phyloP scores from a whole-genome alignment of 257 asterid genomes.

The Solanum sitiens region DNA sequence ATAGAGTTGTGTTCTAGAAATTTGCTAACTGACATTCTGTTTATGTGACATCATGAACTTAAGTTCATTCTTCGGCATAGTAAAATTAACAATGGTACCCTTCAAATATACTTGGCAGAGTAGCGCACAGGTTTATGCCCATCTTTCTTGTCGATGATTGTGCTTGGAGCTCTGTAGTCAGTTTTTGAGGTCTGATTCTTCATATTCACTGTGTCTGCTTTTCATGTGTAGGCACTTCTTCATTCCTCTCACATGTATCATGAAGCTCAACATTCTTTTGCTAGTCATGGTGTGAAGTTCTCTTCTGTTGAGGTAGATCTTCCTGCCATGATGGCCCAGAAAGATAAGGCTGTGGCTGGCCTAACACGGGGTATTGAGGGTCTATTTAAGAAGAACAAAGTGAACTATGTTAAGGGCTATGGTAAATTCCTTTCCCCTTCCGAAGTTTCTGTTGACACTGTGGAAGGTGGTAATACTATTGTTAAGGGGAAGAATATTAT shows the following conservation, averaged over 20 bases:
- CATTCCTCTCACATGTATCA: slow-evolving; percentile 97
- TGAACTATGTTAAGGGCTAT: slow-evolving; percentile 80
- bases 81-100: not conserved
- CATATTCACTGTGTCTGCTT: not conserved
- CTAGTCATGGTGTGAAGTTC: slow-evolving; percentile 81
- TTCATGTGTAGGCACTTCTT: slow-evolving; percentile 49
- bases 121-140: not conserved
- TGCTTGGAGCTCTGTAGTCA: not conserved
- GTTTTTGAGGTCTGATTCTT: not conserved
- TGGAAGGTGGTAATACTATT: slow-evolving; percentile 67
- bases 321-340: slow-evolving; percentile 93
- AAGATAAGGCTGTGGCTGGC: slow-evolving; percentile 84
- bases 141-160: not conserved
- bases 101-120: not conserved
- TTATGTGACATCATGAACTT: not conserved
- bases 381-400: slow-evolving; percentile 93
- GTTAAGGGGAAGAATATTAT: slow-evolving; percentile 92
- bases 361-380: slow-evolving; percentile 96
- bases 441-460: slow-evolving; percentile 74
- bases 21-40: not conserved
- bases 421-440: slow-evolving; percentile 87
- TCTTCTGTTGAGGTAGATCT: slow-evolving; percentile 86
- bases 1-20: not conserved
- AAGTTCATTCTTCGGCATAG: not conserved
- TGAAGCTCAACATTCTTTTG: slow-evolving; percentile 87